These are phyloP conservation scores for Beta vulgaris DNA, from an alignment of 148 eudicot species.

Conservation along the genomic window DNA sequence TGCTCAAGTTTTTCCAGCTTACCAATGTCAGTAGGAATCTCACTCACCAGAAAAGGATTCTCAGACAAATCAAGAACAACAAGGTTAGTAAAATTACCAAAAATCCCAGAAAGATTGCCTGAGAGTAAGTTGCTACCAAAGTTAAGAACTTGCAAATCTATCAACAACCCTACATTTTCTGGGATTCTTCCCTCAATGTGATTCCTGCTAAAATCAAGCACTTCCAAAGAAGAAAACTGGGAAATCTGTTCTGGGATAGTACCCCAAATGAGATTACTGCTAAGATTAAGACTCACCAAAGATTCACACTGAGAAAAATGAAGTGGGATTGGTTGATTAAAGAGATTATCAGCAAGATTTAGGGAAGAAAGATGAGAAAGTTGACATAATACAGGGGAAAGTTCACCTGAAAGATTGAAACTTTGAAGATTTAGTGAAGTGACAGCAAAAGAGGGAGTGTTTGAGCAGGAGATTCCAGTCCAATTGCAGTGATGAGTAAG, in stretches of 20 bases:
- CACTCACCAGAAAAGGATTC: conserved; percentile 58
- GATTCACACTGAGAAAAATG: conserved; percentile 65
- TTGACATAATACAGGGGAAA: conserved; percentile 60
- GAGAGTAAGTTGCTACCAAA: conserved; percentile 71
- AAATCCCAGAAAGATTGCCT: conserved; percentile 54
- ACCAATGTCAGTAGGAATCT: conserved; percentile 66
- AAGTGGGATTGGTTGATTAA: conserved; percentile 78
- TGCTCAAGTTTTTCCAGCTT: conserved; percentile 55
- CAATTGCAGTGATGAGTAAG: conserved; percentile 56
- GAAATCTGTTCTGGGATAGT: conserved; percentile 82
- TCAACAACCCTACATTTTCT: conserved; percentile 54
- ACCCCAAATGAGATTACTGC: conserved; percentile 80
- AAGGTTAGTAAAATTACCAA: conserved; percentile 67
- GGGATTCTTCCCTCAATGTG: conserved; percentile 73
- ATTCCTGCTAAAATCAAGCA: conserved; percentile 77
- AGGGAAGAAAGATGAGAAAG: conserved; percentile 47
- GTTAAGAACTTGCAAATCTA: conserved; percentile 54
- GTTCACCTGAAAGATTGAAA: conserved; percentile 79
- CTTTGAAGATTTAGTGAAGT: conserved; percentile 54
- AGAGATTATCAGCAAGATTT: conserved; percentile 67
- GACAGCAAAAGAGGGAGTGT: conserved; percentile 34
- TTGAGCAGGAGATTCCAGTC: conserved; percentile 67
- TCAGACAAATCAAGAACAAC: conserved; percentile 72
- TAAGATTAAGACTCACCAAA: conserved; percentile 53
- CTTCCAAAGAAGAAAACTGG: conserved; percentile 46